Base-by-base conservation (phyloP, 805 yeast genomes). In the Candida succiphila region DNA sequence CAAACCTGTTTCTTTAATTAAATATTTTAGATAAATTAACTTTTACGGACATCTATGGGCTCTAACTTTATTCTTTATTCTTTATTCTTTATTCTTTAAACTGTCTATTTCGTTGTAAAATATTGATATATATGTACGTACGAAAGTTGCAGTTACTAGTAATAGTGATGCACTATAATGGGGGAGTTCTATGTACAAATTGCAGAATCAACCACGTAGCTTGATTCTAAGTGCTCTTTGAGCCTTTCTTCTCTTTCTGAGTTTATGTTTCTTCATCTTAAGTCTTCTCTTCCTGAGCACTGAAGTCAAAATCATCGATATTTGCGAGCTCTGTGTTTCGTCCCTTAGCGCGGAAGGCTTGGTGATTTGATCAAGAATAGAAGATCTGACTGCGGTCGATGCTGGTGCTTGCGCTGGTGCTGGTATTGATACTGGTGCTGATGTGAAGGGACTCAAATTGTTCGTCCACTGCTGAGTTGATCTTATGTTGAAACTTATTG, bases 181-280 rank as follows among this genome's bases (percentile, higher is more conserved):
- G n/a, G n/a, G n/a, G n/a, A n/a, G n/a, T n/a, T n/a, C n/a, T 19
- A 19, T 29, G 10, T 20, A 20, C 22, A 21, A 23, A 14, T 23
- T 23, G n/a, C n/a, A n/a, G n/a, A n/a, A n/a, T n/a, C n/a, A n/a
- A n/a, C n/a, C n/a, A n/a, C n/a, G n/a, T n/a, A 76, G 61, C 58
- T 79, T 80, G 58, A 76, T 76, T 72, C 72, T 79, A 54, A 79
- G 65, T 13, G 92, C 81, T 58, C 94, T 73, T 60, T 88, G 94
- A 30, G 78, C 84, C 74, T 78, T 87, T 75, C 96, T 82, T 73
- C 97, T 83, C 79, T 92, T 92, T 67, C 92, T 82, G 57, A 86
- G 70, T 68, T 92, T 92, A 63, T 92, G 98, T 56, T 88, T 85
- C 75, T 89, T 92, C 96, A 92, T 92, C 71, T 87, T 89, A 58